phyloP scores from a whole-genome alignment of 805 yeast genomes.

The Ogataea methanolica region DNA sequence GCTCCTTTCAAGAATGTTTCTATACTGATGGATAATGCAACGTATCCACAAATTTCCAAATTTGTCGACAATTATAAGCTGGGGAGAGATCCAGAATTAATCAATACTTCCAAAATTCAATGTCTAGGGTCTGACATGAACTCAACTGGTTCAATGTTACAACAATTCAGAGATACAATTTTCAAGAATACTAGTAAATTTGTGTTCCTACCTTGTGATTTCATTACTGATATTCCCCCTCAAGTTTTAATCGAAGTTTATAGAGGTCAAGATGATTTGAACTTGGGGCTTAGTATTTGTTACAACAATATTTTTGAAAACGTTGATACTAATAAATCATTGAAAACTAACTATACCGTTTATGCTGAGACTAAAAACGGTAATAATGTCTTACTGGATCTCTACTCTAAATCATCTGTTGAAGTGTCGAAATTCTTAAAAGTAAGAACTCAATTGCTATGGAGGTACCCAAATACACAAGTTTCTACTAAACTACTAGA shows the following conservation, averaged over 20 bases:
- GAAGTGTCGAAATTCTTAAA: slow-evolving; percentile 67
- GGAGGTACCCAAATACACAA: slow-evolving; percentile 78
- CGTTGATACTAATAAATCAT: slow-evolving; percentile 65
- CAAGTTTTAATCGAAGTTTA: slow-evolving; percentile 81
- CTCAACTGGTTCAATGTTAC: slow-evolving; percentile 60
- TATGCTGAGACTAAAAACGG: slow-evolving; percentile 48
- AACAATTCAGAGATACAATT: slow-evolving; percentile 40
- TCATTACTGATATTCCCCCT: slow-evolving; percentile 88
- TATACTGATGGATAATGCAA: slow-evolving; percentile 48
- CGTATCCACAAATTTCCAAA: slow-evolving; percentile 40
- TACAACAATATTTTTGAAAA: slow-evolving; percentile 71
- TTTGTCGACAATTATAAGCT: slow-evolving; percentile 46
- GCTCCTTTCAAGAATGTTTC: slow-evolving; percentile 73
- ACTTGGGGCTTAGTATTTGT: slow-evolving; percentile 71
- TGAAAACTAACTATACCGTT: slow-evolving; percentile 63
- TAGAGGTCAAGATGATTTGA: slow-evolving; percentile 62
- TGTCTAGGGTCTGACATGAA: slow-evolving; percentile 42
- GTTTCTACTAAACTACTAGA: slow-evolving; percentile 75
- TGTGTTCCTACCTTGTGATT: slow-evolving; percentile 90
- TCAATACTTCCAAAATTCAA: slow-evolving; percentile 33
- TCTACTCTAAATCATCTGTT: slow-evolving; percentile 64
- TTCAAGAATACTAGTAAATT: slow-evolving; percentile 40
- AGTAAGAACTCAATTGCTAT: slow-evolving; percentile 79
- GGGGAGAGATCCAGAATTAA: slow-evolving; percentile 33
- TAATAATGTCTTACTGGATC: slow-evolving; percentile 54